Evolutionary conservation across 2,329 filamentous ascomycete species (phyloP), one percentile per base, ranked within the genome.

Genomic region (Neofusicoccum sp.): DNA sequence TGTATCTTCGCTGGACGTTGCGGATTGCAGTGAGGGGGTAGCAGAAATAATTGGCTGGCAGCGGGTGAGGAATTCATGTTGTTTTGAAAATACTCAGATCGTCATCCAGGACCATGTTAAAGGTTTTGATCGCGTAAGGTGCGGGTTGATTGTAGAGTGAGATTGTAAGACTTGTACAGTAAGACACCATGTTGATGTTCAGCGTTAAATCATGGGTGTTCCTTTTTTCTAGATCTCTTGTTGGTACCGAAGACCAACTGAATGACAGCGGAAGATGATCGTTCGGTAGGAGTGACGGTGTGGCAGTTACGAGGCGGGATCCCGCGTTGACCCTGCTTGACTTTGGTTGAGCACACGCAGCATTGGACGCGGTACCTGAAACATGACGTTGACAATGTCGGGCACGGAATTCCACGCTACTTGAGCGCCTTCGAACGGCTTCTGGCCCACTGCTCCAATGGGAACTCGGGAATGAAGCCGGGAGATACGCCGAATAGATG

Each of bases 31-130:
- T 14, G 14, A 31, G 2, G 52, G 39, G n/a, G 28, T 22, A n/a
- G 6, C 29, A 29, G 12, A 14, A 8, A 44, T 44, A 6, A 22
- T 44, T 16, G 29, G 14, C 12, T 29, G 52, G 39, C 70, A 60
- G 34, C 68, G 65, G 1, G 72, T 71, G 34, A 76, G 65, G 61
- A 67, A 74, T 7, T 74, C 69, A 36, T 67, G 52, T 34, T 8
- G 66, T 59, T n/a, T 58, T 36, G 36, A 66, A 58, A 11, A 68
- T 1, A 4, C 60, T 48, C n/a, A 69, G 28, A 1, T 39, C 9
- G 6, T 50, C 4, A 4, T 65, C 61, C 7, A 67, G 58, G 9
- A 12, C 33, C 7, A 16, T 7, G n/a, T 12, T 48, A 16, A 64
- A 62, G 14, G 12, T 33, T 5, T 14, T 22, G 7, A 36, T 47